Conservation (phyloP, 768 basidiomycete genomes). For the Lactarius psammicola region DNA sequence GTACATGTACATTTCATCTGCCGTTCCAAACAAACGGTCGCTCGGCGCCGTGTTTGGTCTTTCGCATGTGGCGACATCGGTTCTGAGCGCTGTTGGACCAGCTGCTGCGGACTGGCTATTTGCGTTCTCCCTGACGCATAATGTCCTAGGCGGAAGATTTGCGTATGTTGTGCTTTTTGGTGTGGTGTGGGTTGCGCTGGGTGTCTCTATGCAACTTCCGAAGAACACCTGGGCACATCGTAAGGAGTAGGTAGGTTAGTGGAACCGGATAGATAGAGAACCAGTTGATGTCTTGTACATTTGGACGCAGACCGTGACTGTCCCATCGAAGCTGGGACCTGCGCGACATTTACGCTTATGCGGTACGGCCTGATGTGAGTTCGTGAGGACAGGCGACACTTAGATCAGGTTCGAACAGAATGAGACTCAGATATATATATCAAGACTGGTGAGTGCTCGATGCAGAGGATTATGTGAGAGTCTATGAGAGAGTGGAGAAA, state of each 20-base stretch:
- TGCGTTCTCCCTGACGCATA: background rate
- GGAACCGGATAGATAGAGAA: background rate
- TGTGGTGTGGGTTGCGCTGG: background rate
- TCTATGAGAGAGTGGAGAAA: no score
- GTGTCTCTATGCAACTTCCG: background rate
- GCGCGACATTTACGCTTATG: no score
- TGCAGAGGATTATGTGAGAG: no score
- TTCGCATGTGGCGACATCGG: background rate
- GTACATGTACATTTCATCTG: background rate
- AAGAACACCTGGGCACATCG: background rate
- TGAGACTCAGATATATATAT: no score
- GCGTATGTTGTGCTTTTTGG: background rate
- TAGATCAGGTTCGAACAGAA: no score
- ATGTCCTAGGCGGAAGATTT: background rate
- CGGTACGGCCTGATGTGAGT: no score
- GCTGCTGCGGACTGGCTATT: background rate
- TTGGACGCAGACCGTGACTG: no score
- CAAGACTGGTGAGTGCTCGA: no score
- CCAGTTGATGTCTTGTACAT: no score
- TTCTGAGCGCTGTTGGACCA: background rate
- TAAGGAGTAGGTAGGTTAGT: background rate
- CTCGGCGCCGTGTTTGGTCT: background rate
- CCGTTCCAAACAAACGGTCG: background rate
- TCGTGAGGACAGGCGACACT: no score
- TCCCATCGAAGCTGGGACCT: no score